Evolutionary conservation across 441 rosid species (phyloP), one percentile per base, ranked within the genome.

Genomic region (Arabidopsis hybrid): DNA sequence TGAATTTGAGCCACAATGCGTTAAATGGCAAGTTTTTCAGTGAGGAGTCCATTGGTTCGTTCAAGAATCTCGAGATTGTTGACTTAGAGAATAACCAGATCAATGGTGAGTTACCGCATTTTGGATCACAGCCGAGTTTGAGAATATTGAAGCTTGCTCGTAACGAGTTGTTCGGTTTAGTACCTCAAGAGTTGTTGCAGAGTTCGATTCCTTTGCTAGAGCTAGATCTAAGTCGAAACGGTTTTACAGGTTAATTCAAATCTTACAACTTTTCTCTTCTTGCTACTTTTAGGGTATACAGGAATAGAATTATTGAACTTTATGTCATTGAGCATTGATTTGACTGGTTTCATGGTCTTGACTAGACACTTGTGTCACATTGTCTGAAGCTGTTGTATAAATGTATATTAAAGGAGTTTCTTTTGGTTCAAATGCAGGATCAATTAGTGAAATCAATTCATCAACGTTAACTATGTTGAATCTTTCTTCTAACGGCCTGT

Each of bases 141-240:
- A 81, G 59, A 83, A 73, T 87, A 31, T 66, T 94, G 80, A 83
- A 81, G 72, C 76, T 92, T 80, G 83, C 88, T 8, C 89, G 81
- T 59, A 94, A 94, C 70, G 79, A 77, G 73, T 65, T 94, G 40
- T 88, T 76, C 17, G 99, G 99, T 38, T 49, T 58, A 14, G 72
- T 94, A 13, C 95, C 97, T 0, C 72, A 60, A 50, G 97, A 89
- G 75, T 74, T 94, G 86, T 36, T 89, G 40, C 86, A 87, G 71
- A 87, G 88, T 21, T 74, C 81, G 39, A 80, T 83, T 65, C 88
- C 87, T 0, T 21, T 92, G 80, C 84, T 42, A 51, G 96, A 87
- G 79, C 60, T 94, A 87, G 97, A 94, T 92, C 97, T 94, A 74
- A 87, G 97, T 67, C 80, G 81, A 82, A 94, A 92, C 76, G 92